These are phyloP conservation scores for Boletus rubropictus DNA, from an alignment of 768 basidiomycete species.

Conservation along the genomic window DNA sequence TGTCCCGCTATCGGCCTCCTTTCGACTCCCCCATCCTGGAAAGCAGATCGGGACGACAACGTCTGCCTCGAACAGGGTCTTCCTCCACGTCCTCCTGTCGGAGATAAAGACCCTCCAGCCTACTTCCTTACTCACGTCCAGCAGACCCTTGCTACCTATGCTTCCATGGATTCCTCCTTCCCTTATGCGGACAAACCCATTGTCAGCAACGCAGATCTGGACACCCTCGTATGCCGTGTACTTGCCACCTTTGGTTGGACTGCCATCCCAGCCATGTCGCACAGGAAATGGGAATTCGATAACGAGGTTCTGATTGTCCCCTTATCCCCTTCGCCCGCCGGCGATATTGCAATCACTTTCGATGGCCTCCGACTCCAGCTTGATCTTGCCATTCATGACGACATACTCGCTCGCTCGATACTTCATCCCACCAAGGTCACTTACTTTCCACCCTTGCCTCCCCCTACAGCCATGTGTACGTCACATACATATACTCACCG, in stretches of 20 bases:
- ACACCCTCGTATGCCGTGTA: conserved; percentile 38
- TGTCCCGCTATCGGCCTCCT: conserved; percentile 32
- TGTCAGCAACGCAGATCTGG: conserved; percentile 31
- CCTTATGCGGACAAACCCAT: conserved; percentile 22
- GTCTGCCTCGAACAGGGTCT: conserved; percentile 15
- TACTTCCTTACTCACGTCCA: conserved; percentile 34
- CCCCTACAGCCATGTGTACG: conserved; percentile 14
- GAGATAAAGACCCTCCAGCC: conserved; percentile 28
- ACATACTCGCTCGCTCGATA: conserved; percentile 19
- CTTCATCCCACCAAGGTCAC: conserved; percentile 26
- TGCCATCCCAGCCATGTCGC: conserved; percentile 8
- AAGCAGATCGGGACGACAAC: conserved; percentile 2
- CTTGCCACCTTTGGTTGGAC: conserved; percentile 42
- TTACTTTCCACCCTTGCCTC: conserved; percentile 18
- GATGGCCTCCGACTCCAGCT: conserved; percentile 23
- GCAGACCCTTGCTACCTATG: conserved; percentile 44
- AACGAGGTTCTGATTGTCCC: conserved; percentile 23
- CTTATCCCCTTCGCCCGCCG: conserved; percentile 2
- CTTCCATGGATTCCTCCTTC: conserved; percentile 35
- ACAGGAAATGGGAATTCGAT: conserved; percentile 27
- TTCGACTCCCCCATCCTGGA: conserved; percentile 6
- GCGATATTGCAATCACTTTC: conserved; percentile 6
- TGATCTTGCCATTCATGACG: conserved; percentile 24
- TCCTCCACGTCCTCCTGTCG: conserved; percentile 30
- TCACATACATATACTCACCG: not conserved